Evolutionary conservation across 2,329 filamentous ascomycete genomes (phyloP), one percentile per base, ranked within the genome.

Genomic region (Tolypocladium inflatum): DNA sequence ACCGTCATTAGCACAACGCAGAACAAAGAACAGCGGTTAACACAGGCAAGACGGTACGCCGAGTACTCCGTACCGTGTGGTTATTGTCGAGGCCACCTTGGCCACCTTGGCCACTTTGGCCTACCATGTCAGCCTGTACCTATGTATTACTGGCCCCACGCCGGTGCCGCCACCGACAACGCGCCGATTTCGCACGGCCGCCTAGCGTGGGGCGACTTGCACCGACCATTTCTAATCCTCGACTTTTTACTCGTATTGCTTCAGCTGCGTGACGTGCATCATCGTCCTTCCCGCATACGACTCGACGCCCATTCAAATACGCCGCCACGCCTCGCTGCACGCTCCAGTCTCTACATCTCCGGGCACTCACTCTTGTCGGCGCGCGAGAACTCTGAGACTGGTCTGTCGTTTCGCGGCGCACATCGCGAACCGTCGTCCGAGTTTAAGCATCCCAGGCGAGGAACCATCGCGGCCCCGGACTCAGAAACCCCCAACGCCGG

Each of bases 211-310:
- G 56, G 51, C 35, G n/a, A n/a, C 35, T 38, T 21, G 5, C 26
- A 13, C 21, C n/a, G 30, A 7, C 38, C 64, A 70, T 71, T 71
- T 68, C 66, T 65, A 72, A 72, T 72, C 68, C 63, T 60, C 63
- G 39, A 60, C 63, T 56, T 68, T 66, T 67, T 54, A n/a, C n/a
- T n/a, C n/a, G n/a, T n/a, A 71, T 70, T 72, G 68, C 66, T 21
- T 58, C 63, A 61, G 61, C 39, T 19, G 23, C 23, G 19, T 10
- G 26, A 33, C 17, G 23, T 19, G 23, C 30, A n/a, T 21, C 10
- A 21, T 17, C 19, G 13, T 52, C 30, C 10, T 19, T 7, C 19
- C 17, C 17, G 1, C 19, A 11, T 15, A 52, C 26, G 4, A 35
- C 17, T 11, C 45, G 26, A 51, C 48, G 17, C 17, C 30, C 19